phyloP scores from a whole-genome alignment of 345 rosid species.

The Nasturtium officinale region DNA sequence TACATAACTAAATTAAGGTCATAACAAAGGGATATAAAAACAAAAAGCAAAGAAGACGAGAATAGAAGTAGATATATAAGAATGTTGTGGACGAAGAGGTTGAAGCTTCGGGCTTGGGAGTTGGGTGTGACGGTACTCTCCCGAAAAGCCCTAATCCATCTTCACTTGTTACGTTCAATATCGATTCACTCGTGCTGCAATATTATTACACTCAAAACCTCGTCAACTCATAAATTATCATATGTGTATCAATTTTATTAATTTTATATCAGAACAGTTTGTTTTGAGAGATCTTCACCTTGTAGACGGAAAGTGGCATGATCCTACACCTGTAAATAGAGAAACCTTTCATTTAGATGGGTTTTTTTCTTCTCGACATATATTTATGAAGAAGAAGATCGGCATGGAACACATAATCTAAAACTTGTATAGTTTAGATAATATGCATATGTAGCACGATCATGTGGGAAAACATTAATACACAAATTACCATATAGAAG shows the following conservation, averaged over 20 bases:
- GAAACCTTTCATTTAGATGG: not conserved
- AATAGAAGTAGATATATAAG: conserved; percentile 19
- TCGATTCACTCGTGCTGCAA: conserved; percentile 45
- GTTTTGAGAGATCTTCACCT: conserved; percentile 30
- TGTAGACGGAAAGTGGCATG: conserved; percentile 45
- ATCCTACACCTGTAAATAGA: conserved; percentile 38
- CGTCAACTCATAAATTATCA: conserved; percentile 7
- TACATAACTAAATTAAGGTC: conserved; percentile 3
- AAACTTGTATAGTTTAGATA: not conserved
- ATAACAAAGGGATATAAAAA: conserved; percentile 6
- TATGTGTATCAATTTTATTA: not conserved
- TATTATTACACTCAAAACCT: not conserved
- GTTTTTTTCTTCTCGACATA: not conserved
- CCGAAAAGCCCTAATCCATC: conserved; percentile 43
- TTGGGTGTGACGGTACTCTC: conserved; percentile 42
- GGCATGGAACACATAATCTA: not conserved
- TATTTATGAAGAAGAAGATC: not conserved
- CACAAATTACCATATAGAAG: not conserved
- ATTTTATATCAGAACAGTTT: not conserved
- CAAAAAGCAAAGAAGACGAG: conserved; percentile 24
- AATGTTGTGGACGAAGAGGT: conserved; percentile 14
- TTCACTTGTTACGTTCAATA: conserved; percentile 40
- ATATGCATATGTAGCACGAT: not conserved
- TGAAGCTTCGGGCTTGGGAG: conserved; percentile 44
- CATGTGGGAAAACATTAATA: not conserved